Evolutionary conservation across 306 rosid species (phyloP).

Genomic region (Vigna radiata): DNA sequence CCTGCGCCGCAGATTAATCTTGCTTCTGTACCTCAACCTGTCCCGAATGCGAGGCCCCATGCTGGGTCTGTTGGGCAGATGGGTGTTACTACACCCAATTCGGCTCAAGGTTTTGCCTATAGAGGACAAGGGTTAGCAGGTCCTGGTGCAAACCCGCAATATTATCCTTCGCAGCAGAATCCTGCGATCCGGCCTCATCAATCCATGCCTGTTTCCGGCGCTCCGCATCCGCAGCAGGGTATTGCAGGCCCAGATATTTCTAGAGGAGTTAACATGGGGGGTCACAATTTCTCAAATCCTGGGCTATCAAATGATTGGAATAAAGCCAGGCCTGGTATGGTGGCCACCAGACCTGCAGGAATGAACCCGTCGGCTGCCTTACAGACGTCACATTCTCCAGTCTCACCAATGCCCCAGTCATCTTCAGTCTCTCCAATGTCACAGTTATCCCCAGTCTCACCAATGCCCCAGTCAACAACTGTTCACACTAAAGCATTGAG

Average conservation of each 20-base stretch:
- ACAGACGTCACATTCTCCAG: conserved; percentile 48
- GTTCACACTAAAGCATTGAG: conserved; percentile 53
- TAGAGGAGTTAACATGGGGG: conserved; percentile 49
- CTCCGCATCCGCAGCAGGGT: conserved; percentile 65
- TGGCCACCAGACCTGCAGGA: conserved; percentile 71
- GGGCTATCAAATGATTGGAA: conserved; percentile 70
- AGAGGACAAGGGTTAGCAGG: conserved; percentile 73
- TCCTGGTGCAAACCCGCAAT: conserved; percentile 59
- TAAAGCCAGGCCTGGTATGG: conserved; percentile 58
- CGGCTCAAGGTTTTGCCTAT: conserved; percentile 70
- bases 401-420: conserved; percentile 43
- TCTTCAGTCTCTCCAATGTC: not conserved
- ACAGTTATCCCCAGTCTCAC: conserved; percentile 51
- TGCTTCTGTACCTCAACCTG: conserved; percentile 58
- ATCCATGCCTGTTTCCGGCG: conserved; percentile 52
- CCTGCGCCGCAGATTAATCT: conserved; percentile 88
- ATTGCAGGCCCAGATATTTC: conserved; percentile 53
- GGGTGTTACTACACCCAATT: conserved; percentile 55
- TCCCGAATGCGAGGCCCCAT: conserved; percentile 47
- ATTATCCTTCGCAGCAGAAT: conserved; percentile 65
- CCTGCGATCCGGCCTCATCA: conserved; percentile 72
- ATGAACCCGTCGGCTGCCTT: conserved; percentile 56
- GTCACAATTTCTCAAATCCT: conserved; percentile 61
- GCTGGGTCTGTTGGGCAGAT: conserved; percentile 60
- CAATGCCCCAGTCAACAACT: conserved; percentile 58